Percentiles rank a stretch among this genome's conserved stretches.
Evolutionary conservation across 352 stramenopile genomes (phyloP).

Genomic region (Peronosclerospora sorghi): DNA sequence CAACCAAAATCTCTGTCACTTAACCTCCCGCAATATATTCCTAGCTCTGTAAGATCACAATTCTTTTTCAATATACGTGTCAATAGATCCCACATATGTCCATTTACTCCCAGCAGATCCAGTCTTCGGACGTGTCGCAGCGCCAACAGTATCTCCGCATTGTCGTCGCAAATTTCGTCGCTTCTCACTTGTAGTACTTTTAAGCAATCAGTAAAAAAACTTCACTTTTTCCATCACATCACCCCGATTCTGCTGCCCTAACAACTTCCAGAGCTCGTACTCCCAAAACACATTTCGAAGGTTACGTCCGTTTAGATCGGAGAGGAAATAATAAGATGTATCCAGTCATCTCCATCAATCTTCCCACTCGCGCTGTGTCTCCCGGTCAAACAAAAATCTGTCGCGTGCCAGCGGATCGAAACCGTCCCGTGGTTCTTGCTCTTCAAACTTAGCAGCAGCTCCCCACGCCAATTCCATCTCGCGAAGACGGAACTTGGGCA

Average conservation of each 20-base stretch:
- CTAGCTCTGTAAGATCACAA: constrained; percentile 29
- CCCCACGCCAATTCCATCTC: no score
- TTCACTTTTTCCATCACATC: constrained; percentile 1
- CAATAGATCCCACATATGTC: constrained; percentile 38
- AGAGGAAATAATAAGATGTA: constrained; percentile 9
- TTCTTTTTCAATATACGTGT: constrained; percentile 22
- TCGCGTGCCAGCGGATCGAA: no score
- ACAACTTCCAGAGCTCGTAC: constrained; percentile 31
- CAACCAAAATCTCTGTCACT: constrained; percentile 31
- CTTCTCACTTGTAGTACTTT: constrained; percentile 46
- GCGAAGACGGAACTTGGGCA: no score
- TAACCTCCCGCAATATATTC: constrained; percentile 66
- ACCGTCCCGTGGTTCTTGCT: constrained; percentile 7
- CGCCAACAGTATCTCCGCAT: no score
- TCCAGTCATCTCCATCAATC: constrained; percentile 9
- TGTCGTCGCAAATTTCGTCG: constrained; percentile 41
- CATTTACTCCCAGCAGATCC: constrained; percentile 66
- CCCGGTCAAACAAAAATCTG: no score
- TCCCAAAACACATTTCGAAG: constrained; percentile 42
- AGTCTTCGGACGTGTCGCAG: constrained; percentile 36
- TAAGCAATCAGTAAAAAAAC: constrained; percentile 51
- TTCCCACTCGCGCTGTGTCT: constrained; percentile 23
- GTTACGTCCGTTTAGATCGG: constrained; percentile 21
- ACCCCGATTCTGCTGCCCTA: constrained; percentile 23
- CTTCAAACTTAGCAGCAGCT: no score